Evolutionary conservation across 371 early-diverging fungal species (phyloP).

Genomic region (Mucor racemosus): DNA sequence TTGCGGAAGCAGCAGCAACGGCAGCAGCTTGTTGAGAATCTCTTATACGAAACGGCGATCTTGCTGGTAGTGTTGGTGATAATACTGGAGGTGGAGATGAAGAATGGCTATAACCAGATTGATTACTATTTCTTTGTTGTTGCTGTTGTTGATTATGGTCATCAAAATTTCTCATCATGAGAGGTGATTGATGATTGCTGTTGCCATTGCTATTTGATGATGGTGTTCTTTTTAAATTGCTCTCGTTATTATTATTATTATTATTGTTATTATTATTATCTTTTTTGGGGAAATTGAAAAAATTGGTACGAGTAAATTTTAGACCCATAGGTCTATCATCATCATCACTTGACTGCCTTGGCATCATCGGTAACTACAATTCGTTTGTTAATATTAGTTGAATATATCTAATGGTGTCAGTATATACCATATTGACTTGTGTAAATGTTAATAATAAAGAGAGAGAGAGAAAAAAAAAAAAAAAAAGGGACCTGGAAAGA

Average conservation of each 20-base stretch:
- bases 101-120: not conserved
- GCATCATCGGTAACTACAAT: conserved; percentile 26
- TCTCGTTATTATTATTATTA: not conserved
- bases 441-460: not conserved
- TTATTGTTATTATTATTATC: not conserved
- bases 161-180: conserved; percentile 11
- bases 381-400: not conserved
- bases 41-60: conserved; percentile 51
- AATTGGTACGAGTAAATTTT: conserved; percentile 30
- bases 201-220: not conserved
- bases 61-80: conserved; percentile 42
- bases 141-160: not conserved
- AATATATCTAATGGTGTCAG: not conserved
- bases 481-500: conserved; percentile 1
- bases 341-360: conserved; percentile 28
- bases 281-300: conserved; percentile 25
- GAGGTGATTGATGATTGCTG: conserved; percentile 5
- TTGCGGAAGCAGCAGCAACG: not conserved
- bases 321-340: conserved; percentile 36
- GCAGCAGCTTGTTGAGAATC: conserved; percentile 33
- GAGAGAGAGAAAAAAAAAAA: not conserved
- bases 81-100: conserved; percentile 7
- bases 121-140: conserved; percentile 5
- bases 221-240: conserved; percentile 7
- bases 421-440: not conserved